Percentiles rank a stretch among this genome's conserved stretches.
phyloP scores from a whole-genome alignment of 192 early-diverging fungal species.

The Kappamyces sp. region DNA sequence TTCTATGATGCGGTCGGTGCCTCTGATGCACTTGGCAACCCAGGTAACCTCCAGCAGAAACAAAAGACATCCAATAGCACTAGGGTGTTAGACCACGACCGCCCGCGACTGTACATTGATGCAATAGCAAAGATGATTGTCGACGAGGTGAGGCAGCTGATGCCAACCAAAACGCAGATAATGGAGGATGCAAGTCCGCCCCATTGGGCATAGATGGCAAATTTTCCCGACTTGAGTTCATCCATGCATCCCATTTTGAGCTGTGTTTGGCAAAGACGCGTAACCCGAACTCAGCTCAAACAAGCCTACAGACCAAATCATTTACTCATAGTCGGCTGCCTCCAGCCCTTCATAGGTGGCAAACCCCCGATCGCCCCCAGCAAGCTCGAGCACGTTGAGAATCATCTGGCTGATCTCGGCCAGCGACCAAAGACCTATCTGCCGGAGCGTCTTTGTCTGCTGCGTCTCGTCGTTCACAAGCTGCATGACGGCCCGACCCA shows the following conservation, averaged over 20 bases:
- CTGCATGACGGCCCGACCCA: slow-evolving; percentile 74
- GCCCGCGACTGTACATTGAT: not conserved
- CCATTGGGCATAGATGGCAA: slow-evolving; percentile 16
- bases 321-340: not conserved
- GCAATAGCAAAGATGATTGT: slow-evolving; percentile 8
- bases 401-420: slow-evolving; percentile 60
- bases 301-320: too few relatives aligned
- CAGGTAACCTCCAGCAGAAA: slow-evolving; percentile 10
- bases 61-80: not conserved
- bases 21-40: slow-evolving; percentile 5
- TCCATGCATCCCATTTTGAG: not conserved
- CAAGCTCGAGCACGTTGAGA: slow-evolving; percentile 58
- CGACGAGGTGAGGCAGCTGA: not conserved
- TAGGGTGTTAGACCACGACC: not conserved
- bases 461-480: slow-evolving; percentile 75
- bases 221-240: slow-evolving; percentile 15
- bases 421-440: slow-evolving; percentile 77
- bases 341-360: slow-evolving; percentile 5
- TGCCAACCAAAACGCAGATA: slow-evolving; percentile 6
- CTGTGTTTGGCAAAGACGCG: too few relatives aligned
- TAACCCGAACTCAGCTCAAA: too few relatives aligned
- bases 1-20: slow-evolving; percentile 7
- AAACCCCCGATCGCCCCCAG: slow-evolving; percentile 57
- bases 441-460: slow-evolving; percentile 65
- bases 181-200: not conserved